Evolutionary conservation across 306 rosid genomes (phyloP), one percentile per base, ranked within the genome.

Genomic region (Malus sylvestris): DNA sequence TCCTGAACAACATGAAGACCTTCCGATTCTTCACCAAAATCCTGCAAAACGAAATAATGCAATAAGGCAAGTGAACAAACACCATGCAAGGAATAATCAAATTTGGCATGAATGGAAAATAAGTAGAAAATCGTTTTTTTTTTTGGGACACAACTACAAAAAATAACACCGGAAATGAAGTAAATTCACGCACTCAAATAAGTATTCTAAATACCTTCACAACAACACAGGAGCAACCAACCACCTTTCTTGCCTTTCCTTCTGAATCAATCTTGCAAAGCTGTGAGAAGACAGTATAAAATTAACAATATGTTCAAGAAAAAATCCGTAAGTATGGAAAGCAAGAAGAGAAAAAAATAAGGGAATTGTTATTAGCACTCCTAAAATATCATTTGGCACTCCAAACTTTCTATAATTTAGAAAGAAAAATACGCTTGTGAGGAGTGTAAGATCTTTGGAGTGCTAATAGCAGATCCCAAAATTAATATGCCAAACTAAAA

Each of bases 181-280:
- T 5, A 51, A 51, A 51, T 51, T 16, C 55, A 23, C 6, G 55
- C 27, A 32, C 45, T n/a, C 55, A 25, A 45, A 40, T 4, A 8
- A 61, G 62, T 11, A 4, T 70, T 10, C 55, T 9, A 6, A 65
- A 61, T 90, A 92, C 96, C 97, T 88, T 87, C 58, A 92, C 93
- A 76, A 92, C 96, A 25, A 92, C 89, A 13, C 95, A 91, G 15
- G 94, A 85, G 85, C 85, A 85, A 32, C 88, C 85, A 40, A 85
- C 83, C n/a, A 85, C 85, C 83, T 85, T 85, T 67, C 88, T 88
- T 8, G 97, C 97, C 77, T 91, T 91, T 25, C 97, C 97, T 81
- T 91, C 97, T 0, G 95, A 88, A 60, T 91, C 97, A 40, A 89
- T 86, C 84, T 91, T 91, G 72, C 97, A 92, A 78, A 92, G 81